Percentiles rank a stretch among this genome's conserved stretches.
Conservation (phyloP, 306 rosid species). For the Fragaria nilgerrensis region DNA sequence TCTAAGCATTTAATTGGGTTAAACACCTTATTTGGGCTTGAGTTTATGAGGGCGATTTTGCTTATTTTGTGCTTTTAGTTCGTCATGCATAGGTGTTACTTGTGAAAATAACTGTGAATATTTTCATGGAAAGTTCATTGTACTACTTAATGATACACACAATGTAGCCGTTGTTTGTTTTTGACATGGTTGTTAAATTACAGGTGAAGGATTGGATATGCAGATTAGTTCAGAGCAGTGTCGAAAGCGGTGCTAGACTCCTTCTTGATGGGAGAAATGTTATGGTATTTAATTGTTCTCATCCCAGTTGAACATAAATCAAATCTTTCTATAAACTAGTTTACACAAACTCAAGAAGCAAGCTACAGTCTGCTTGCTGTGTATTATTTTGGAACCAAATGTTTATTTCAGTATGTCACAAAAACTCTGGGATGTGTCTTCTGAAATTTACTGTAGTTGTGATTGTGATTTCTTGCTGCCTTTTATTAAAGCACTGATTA, state of each 20-base stretch:
- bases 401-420: not conserved
- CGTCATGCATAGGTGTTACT: not conserved
- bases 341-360: not conserved
- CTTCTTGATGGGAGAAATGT: slow-evolving; percentile 65
- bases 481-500: not conserved
- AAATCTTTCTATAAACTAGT: slow-evolving; percentile 3
- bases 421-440: not conserved
- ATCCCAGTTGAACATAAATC: slow-evolving; percentile 9
- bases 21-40: not conserved
- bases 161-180: not conserved
- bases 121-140: slow-evolving; percentile 2
- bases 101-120: not conserved
- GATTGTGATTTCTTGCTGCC: not conserved
- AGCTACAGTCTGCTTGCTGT: not conserved
- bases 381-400: not conserved
- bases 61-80: not conserved
- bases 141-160: not conserved
- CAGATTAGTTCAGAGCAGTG: slow-evolving; percentile 52
- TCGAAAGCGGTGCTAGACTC: slow-evolving; percentile 63
- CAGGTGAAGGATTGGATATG: slow-evolving; percentile 61
- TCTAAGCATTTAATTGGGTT: not conserved
- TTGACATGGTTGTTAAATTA: slow-evolving; percentile 17
- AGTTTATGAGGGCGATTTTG: not conserved
- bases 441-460: not conserved
- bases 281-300: slow-evolving; percentile 39